Evolutionary conservation across 129 eudicot genomes (phyloP), one percentile per base, ranked within the genome.

Genomic region (Chrysanthemum seticuspe): DNA sequence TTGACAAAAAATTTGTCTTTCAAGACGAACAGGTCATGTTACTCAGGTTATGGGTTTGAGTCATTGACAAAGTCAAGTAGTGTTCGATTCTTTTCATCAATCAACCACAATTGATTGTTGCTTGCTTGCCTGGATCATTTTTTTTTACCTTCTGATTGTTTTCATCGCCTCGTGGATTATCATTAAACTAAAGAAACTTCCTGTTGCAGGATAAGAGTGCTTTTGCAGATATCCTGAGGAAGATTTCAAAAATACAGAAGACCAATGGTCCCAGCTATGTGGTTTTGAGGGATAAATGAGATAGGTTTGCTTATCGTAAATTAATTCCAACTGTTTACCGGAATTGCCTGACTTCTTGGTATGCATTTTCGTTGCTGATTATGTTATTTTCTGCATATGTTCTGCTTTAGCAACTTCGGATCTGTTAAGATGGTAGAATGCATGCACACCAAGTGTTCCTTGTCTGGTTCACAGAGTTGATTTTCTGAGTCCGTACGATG

Each of bases 201-300:
- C 7, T 10, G 10, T 14, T 82, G 87, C 87, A 91, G 98, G 97
- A 94, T 76, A 90, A 90, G 84, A 76, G 73, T 59, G 98, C 96
- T 8, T 94, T 94, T 81, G 93, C 98, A 0, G 96, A 75, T 47
- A 81, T 88, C 45, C 71, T 94, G 72, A 88, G 92, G 81, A 88
- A 91, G 87, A 94, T 94, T 55, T 94, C 97, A 27, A 90, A 86
- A 81, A 94, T 94, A 75, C 93, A 86, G 79, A 94, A 94, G 86
- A 90, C 88, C 1, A 88, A 79, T 15, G 96, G 91, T 19, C 76
- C 83, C 5, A 89, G 77, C 79, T 90, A 73, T 69, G 96, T 93
- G 10, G 98, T 93, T 55, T 68, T 93, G 56, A 84, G 97, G 74
- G 87, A 87, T 58, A 74, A 76, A 78, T 85, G 81, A 87, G 29